Base-by-base conservation (phyloP, 1,284 basidiomycete genomes). In the Ceraceosorus bombacis region DNA sequence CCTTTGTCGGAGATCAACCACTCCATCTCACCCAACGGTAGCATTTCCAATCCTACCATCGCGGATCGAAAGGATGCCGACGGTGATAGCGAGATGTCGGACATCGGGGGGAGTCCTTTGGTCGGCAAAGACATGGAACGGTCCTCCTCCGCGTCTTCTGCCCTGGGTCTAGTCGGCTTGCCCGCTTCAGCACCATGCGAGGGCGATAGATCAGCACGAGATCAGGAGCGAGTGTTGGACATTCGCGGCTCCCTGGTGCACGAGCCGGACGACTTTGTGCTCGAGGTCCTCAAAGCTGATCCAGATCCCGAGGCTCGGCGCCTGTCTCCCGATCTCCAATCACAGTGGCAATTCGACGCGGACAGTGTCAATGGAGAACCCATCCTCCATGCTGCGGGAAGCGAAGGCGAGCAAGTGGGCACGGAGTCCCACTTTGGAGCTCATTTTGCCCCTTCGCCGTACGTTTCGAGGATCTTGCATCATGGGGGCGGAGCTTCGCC, bases 231-330 rank as follows among this genome's bases (percentile, higher is more conserved):
- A 12, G 56, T 57, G 12, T 63, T 74, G 9, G 55, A 65, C 10
- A 61, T 76, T 13, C 68, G 74, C 10, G 74, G 74, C 15, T 68
- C 74, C 2, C 59, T 76, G 59, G 74, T 76, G 48, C 71, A 74
- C 49, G 74, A 76, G 57, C 62, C 66, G 2, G 70, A 72, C 15
- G 67, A 69, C 10, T 76, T 76, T 48, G 61, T 76, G 59, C 53
- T 60, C n/a, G 67, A 70, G 43, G 68, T 76, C 13, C 12, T 74
- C 13, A 61, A 49, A 5, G 59, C 63, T 0, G 73, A 59, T 15
- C 59, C 55, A 5, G 54, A 61, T 49, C 54, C 54, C 27, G 49
- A 57, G 15, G 59, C 59, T 2, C 46, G 59, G 12, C n/a, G 27
- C 27, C 27, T 27, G 27, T 27, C 27, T 27, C 27, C 27, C 27